Base-by-base conservation (phyloP, 768 basidiomycete species). In the Boletellus ananas region DNA sequence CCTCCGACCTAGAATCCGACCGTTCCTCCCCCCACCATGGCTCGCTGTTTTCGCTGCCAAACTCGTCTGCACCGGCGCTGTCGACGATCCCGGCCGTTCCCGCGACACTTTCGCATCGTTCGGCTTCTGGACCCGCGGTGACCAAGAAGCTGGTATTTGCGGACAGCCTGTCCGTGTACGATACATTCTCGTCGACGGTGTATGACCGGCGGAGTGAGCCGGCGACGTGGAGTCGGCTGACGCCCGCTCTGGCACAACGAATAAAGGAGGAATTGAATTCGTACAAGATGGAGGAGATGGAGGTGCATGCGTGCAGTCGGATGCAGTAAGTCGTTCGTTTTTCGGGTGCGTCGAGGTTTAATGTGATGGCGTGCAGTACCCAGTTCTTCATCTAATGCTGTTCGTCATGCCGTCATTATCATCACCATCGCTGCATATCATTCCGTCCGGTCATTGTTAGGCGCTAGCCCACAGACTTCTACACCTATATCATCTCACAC, bases 221-320 rank as follows among this genome's bases (percentile, higher is more conserved):
- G 18, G 94, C 94, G 41, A 98, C 95, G 23, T 97, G 94, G 85
- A 97, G 94, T 71, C 80, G 90, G 35, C 72, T 99, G 61, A 99
- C 96, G 45, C 96, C 95, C 38, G 84, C 87, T 50, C 74, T 98
- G 61, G 95, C 95, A 35, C 92, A 97, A 75, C 79, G 87, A 60
- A 98, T 99, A 70, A 99, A 99, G 78, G 93, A 95, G 72, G 92
- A 95, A 72, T 76, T 99, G 45, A 99, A 99, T 71, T 92, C 91
- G 49, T 98, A 90, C 73, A 98, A 98, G 78, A 91, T 97, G 89
- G 94, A 95, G 71, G 94, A 97, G 74, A 98, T 99, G 95, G 92
- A 94, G 67, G 94, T 99, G 54, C 95, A 98, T 70, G 89, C 90
- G 59, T 76, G 87, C 43, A 94, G 91, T 70, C 84, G 91, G 69